phyloP scores from a whole-genome alignment of 345 rosid genomes.

The Eucalyptus cloeziana region DNA sequence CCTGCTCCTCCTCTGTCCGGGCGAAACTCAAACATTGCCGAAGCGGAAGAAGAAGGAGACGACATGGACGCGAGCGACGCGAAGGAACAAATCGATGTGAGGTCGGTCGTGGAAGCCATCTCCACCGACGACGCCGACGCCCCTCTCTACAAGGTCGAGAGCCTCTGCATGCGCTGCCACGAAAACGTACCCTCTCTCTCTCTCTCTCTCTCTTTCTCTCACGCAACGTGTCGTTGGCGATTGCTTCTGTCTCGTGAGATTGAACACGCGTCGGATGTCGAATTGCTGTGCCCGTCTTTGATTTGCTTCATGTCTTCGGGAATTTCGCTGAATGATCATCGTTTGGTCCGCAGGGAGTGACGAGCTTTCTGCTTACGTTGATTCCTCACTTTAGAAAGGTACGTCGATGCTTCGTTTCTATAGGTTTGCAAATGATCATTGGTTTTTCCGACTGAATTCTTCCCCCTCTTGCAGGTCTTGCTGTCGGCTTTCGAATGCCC shows the following conservation, averaged over 20 bases:
- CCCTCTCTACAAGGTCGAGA: conserved; percentile 78
- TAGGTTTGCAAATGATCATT: neutral
- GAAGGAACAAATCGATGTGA: conserved; percentile 28
- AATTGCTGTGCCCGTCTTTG: neutral
- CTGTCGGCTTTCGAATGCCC: conserved; percentile 90
- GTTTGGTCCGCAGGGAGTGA: conserved; percentile 38
- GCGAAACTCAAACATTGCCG: neutral
- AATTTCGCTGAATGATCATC: neutral
- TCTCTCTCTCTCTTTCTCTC: neutral
- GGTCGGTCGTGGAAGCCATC: conserved; percentile 81
- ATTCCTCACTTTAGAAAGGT: conserved; percentile 95
- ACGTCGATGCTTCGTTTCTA: neutral
- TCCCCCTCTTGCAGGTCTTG: conserved; percentile 38
- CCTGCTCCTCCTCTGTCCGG: neutral
- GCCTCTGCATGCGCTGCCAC: conserved; percentile 90
- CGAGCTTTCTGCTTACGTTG: conserved; percentile 61
- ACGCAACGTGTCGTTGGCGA: neutral
- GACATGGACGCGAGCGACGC: neutral
- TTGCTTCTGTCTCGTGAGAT: neutral
- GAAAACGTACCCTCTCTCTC: conserved; percentile 37
- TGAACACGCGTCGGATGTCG: neutral
- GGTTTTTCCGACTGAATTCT: neutral
- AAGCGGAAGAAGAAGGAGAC: neutral
- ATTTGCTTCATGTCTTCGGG: neutral
- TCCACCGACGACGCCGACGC: conserved; percentile 34